These are phyloP conservation scores for Deuterostichococcus epilithicus DNA, from an alignment of 139 green algal genomes.

Conservation along the genomic window DNA sequence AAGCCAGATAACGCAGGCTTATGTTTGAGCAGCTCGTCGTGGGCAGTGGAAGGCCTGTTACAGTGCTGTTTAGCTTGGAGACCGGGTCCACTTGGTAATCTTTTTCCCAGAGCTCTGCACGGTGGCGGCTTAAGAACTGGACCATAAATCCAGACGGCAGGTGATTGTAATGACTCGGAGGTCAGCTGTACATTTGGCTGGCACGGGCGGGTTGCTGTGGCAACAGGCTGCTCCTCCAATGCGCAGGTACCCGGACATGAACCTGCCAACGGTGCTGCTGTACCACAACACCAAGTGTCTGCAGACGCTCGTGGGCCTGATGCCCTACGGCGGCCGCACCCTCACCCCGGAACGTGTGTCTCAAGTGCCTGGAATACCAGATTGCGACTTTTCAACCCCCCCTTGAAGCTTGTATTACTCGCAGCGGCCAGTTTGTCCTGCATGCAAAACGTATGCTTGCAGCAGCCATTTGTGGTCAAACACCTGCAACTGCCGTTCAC, in stretches of 20 bases:
- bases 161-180: not conserved
- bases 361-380: not conserved
- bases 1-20: no score
- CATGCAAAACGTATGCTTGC: not conserved
- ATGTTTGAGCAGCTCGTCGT: no score
- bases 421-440: not conserved
- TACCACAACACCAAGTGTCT: slow-evolving; percentile 72
- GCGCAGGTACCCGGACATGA: slow-evolving; percentile 76
- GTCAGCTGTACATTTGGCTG: not conserved
- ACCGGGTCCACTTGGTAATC: no score
- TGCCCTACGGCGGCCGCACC: slow-evolving; percentile 57
- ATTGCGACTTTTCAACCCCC: no score
- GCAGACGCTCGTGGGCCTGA: slow-evolving; percentile 61
- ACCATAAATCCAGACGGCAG: slow-evolving; percentile 10
- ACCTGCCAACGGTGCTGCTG: slow-evolving; percentile 87
- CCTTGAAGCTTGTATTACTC: no score
- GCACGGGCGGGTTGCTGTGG: not conserved
- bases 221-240: slow-evolving; percentile 14
- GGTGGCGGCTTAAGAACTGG: no score
- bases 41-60: no score
- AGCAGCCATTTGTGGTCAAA: not conserved
- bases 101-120: no score
- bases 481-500: no score
- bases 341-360: slow-evolving; percentile 63
- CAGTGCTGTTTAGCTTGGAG: no score